Base-by-base conservation (phyloP, 164 flowering plant genomes). In the Magnolia changhungtana region DNA sequence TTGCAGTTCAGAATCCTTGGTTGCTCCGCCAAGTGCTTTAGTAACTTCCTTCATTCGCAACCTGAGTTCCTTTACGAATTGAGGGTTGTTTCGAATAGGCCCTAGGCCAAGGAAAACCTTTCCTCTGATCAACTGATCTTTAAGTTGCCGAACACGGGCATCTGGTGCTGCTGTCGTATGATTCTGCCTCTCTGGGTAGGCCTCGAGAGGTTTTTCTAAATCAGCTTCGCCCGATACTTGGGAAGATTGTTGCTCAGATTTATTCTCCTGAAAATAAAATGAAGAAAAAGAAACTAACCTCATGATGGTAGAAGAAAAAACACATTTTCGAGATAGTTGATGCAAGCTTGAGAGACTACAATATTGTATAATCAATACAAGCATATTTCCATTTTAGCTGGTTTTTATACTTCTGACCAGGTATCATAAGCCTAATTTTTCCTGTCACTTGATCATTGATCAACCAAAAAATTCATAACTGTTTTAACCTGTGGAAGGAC, bases 91-190 rank as follows among this genome's bases (percentile, higher is more conserved):
- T 81, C 87, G 84, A 14, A 86, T 88, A 14, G 88, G 83, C 31
- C 90, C 79, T 27, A 94, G 90, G 27, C 92, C 86, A 64, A 91
- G 85, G 81, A 86, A 94, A 10, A 91, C 93, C 79, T 72, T 90
- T 58, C 87, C 92, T 78, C 88, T 86, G 66, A 94, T 87, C 74
- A 94, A 86, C 83, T 90, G 98, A 83, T 94, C 98, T 77, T 86
- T 92, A 27, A 94, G 86, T 27, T 86, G 93, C 37, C 86, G 85
- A 6, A 92, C 87, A 63, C 81, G 87, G 76, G 86, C 85, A 88
- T 94, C 91, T 50, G 82, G 82, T 14, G 75, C 27, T 61, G 65
- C 63, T 7, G 69, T 69, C 77, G 75, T 85, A 19, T 79, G 86
- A 75, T 73, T 84, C 67, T 69, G 82, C 76, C 82, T 82, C 74